A percentile compares a stretch with the other conserved stretches of the same genome.
These are phyloP conservation scores for Globisporangium cylindrosporum DNA, from an alignment of 352 stramenopile species.

Conservation along the genomic window DNA sequence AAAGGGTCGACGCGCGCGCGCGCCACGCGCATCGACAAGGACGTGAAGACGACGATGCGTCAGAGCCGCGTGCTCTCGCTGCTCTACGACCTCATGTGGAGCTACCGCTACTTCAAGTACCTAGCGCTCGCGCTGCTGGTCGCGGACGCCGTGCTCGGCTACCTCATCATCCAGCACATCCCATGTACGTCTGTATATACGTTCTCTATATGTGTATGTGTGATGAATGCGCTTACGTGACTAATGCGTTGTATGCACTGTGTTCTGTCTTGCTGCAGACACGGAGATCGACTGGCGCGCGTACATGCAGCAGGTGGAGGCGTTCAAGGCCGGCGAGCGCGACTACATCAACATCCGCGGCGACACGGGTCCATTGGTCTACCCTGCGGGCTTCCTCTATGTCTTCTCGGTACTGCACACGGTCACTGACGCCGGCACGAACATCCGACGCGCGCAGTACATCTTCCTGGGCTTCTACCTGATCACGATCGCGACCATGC, in stretches of 20 bases:
- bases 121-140: constrained; percentile 57
- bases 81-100: constrained; percentile 85
- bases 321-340: constrained; percentile 91
- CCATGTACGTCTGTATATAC: constrained; percentile 40
- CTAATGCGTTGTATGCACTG: background rate
- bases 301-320: constrained; percentile 98
- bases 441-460: constrained; percentile 89
- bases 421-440: constrained; percentile 85
- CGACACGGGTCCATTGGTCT: constrained; percentile 96
- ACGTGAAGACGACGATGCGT: constrained; percentile 75
- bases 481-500: constrained; percentile 81
- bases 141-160: constrained; percentile 51
- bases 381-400: constrained; percentile 98
- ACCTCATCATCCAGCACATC: constrained; percentile 81
- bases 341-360: constrained; percentile 96
- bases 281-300: constrained; percentile 99
- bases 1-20: constrained; percentile 26
- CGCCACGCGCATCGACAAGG: constrained; percentile 82
- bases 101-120: constrained; percentile 80
- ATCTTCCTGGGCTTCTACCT: constrained; percentile 96
- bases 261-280: constrained; percentile 42
- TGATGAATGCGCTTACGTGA: constrained; percentile 1
- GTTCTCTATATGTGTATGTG: background rate
- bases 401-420: constrained; percentile 93
- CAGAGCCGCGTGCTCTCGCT: constrained; percentile 68